phyloP scores from a whole-genome alignment of 225 moss, liverwort and hornwort species.

The Antitrichia curtipendula region DNA sequence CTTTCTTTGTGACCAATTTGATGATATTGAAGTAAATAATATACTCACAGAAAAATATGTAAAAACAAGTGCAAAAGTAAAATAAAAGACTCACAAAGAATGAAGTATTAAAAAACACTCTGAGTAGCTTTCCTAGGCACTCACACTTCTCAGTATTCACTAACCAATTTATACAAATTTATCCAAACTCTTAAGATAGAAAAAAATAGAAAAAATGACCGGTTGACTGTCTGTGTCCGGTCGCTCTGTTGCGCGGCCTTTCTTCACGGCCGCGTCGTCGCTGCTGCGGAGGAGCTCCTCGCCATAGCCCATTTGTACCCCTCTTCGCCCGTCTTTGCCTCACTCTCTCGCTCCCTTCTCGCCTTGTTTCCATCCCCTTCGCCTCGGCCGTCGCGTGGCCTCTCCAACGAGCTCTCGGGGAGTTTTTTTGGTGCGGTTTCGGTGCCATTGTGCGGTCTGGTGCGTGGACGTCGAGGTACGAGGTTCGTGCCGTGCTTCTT shows the following conservation, averaged over 20 bases:
- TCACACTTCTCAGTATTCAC: not conserved
- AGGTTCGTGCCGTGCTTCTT: not conserved
- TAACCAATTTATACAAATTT: not conserved
- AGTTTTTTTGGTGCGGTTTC: not conserved
- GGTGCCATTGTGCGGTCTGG: not conserved
- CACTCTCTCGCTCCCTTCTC: not conserved
- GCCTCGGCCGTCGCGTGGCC: not conserved
- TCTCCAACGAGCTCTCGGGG: conserved; percentile 11
- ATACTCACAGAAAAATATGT: rapidly evolving
- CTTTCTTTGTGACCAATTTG: rapidly evolving
- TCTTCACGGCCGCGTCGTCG: conserved; percentile 12
- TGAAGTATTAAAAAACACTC: not conserved
- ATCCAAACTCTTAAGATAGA: no score
- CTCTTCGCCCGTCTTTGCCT: not conserved
- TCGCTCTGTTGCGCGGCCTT: conserved; percentile 7
- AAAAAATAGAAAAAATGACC: not conserved
- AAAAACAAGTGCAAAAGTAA: no score
- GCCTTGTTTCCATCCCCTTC: not conserved
- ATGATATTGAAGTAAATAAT: not conserved
- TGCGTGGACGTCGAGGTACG: not conserved
- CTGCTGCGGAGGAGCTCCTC: not conserved
- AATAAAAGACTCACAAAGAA: no score
- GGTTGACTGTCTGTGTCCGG: not conserved
- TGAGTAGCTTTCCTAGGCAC: not conserved
- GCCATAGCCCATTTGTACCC: conserved; percentile 26